Conservation (phyloP, 2,329 filamentous ascomycete genomes). For the Canariomyces notabilis region DNA sequence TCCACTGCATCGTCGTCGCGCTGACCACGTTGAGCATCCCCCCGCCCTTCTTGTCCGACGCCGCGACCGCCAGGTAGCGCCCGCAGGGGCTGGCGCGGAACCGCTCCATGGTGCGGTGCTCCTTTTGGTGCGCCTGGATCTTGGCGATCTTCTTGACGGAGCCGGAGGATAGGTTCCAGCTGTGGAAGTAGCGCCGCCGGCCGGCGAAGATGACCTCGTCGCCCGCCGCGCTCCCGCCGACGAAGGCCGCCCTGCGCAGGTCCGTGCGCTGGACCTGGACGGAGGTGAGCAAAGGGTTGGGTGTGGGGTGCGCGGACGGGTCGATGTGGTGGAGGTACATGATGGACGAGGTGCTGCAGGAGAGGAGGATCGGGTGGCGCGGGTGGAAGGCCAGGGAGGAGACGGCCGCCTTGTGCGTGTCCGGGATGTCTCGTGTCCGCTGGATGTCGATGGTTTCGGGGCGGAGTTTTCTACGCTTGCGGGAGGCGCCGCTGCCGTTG, state of each 20-base stretch:
- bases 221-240: slow-evolving; percentile 62
- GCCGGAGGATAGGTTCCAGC: slow-evolving; percentile 83
- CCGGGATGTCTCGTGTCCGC: slow-evolving; percentile 77
- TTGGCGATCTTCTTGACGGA: slow-evolving; percentile 75
- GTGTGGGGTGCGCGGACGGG: slow-evolving; percentile 65
- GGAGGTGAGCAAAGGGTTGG: slow-evolving; percentile 86
- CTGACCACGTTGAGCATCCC: slow-evolving; percentile 83
- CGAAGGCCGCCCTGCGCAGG: slow-evolving; percentile 78
- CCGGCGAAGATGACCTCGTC: slow-evolving; percentile 84
- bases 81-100: slow-evolving; percentile 87
- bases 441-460: slow-evolving; percentile 90
- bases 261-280: slow-evolving; percentile 80
- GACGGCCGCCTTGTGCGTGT: slow-evolving; percentile 72
- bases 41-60: slow-evolving; percentile 76
- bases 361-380: slow-evolving; percentile 79
- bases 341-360: slow-evolving; percentile 78
- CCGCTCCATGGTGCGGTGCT: slow-evolving; percentile 85
- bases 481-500: no score
- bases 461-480: slow-evolving; percentile 66
- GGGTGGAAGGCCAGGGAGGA: slow-evolving; percentile 87
- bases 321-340: slow-evolving; percentile 87
- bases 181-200: slow-evolving; percentile 85
- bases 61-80: slow-evolving; percentile 76
- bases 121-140: slow-evolving; percentile 68
- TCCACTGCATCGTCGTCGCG: slow-evolving; percentile 78